These are phyloP conservation scores for Aspergillus sp. DNA, from an alignment of 2,329 filamentous ascomycete genomes.

Conservation along the genomic window DNA sequence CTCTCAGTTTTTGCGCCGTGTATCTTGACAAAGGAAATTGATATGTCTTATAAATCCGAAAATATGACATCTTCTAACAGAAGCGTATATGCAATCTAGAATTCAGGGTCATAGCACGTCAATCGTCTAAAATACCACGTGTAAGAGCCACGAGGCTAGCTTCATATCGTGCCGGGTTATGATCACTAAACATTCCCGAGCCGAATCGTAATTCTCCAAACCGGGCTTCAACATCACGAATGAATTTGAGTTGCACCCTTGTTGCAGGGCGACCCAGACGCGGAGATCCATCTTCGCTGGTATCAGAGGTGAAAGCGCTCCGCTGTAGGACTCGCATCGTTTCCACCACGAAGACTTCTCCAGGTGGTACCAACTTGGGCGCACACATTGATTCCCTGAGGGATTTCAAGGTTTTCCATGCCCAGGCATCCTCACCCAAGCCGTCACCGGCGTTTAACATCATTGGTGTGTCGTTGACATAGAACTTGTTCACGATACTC, in stretches of 20 bases:
- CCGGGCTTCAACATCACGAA: constrained; percentile 67
- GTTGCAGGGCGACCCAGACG: constrained; percentile 64
- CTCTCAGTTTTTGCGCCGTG: neutral
- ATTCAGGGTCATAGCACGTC: constrained; percentile 15
- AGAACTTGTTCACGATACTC: constrained; percentile 64
- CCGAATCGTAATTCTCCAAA: constrained; percentile 72
- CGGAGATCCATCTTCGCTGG: constrained; percentile 44
- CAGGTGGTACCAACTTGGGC: constrained; percentile 70
- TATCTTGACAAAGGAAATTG: neutral
- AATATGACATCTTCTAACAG: neutral
- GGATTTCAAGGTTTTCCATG: constrained; percentile 64
- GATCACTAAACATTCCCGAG: constrained; percentile 72
- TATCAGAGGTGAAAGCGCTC: constrained; percentile 58
- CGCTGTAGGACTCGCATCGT: constrained; percentile 66
- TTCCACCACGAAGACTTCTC: constrained; percentile 73
- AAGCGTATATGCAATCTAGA: neutral
- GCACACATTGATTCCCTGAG: constrained; percentile 68
- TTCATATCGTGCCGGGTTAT: constrained; percentile 74
- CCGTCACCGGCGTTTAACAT: constrained; percentile 48
- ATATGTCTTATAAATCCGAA: neutral
- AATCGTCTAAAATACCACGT: constrained; percentile 45
- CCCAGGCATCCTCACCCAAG: constrained; percentile 67
- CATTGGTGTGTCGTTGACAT: constrained; percentile 49
- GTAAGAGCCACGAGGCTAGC: constrained; percentile 63
- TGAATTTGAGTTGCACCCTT: constrained; percentile 67